Percentiles rank a stretch among this genome's conserved stretches.
phyloP scores from a whole-genome alignment of 164 flowering plant genomes.

The Echeveria elegans region DNA sequence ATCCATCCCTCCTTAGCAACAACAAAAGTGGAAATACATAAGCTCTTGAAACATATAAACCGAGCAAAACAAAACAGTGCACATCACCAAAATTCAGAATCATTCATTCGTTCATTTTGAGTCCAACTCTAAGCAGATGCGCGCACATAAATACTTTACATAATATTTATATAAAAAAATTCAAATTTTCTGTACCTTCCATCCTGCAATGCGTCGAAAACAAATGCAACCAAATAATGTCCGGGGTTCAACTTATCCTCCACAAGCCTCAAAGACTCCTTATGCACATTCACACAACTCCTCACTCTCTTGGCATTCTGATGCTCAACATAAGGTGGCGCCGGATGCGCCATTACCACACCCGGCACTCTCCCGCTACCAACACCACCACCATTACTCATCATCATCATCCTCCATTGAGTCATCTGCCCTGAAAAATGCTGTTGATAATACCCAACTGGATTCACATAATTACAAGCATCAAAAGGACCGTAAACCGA shows the following conservation, averaged over 20 bases:
- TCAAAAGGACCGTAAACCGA: not conserved
- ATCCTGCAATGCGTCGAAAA: conserved; percentile 73
- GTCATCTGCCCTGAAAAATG: not conserved
- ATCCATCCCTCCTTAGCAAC: too few relatives aligned
- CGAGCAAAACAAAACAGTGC: too few relatives aligned
- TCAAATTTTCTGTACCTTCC: conserved; percentile 45
- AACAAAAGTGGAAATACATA: too few relatives aligned
- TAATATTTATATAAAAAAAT: not conserved
- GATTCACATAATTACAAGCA: not conserved
- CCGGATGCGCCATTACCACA: conserved; percentile 15
- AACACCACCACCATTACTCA: too few relatives aligned
- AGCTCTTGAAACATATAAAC: too few relatives aligned
- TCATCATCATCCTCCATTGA: not conserved
- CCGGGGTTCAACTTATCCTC: conserved; percentile 64
- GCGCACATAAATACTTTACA: not conserved
- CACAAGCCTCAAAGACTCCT: conserved; percentile 57
- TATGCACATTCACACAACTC: conserved; percentile 80
- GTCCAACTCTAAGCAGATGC: too few relatives aligned
- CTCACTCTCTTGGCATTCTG: conserved; percentile 64
- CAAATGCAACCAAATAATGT: conserved; percentile 62
- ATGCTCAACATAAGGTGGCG: conserved; percentile 58
- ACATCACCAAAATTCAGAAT: too few relatives aligned
- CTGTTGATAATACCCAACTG: not conserved
- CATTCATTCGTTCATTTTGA: too few relatives aligned
- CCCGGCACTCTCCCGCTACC: not conserved